These are phyloP conservation scores for Piedraia hortae DNA, from an alignment of 2,329 filamentous ascomycete species.

Conservation along the genomic window DNA sequence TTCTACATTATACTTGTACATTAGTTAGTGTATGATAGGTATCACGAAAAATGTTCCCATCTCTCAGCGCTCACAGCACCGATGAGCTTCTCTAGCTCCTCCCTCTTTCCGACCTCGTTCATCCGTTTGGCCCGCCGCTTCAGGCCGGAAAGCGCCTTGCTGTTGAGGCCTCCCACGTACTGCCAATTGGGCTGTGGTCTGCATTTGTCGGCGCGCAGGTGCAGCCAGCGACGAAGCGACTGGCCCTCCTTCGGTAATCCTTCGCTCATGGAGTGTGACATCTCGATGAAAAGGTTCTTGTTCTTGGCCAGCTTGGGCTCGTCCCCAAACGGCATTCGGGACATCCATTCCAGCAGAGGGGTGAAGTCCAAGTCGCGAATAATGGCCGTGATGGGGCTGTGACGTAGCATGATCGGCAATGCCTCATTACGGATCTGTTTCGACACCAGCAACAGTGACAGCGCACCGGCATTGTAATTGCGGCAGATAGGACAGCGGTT, in stretches of 20 bases:
- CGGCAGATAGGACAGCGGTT: no score
- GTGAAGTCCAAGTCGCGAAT: constrained; percentile 12
- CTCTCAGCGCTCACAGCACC: constrained; percentile 3
- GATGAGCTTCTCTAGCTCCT: constrained; percentile 8
- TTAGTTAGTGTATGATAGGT: no score
- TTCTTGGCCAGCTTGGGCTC: constrained; percentile 9
- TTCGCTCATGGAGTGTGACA: constrained; percentile 7
- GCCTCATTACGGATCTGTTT: constrained; percentile 10
- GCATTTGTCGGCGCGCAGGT: constrained; percentile 8
- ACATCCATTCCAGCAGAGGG: constrained; percentile 8
- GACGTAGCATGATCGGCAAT: constrained; percentile 10
- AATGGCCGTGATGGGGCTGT: constrained; percentile 7
- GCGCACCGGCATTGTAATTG: no score
- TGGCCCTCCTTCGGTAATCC: constrained; percentile 4
- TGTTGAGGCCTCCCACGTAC: constrained; percentile 8
- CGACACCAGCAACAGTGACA: constrained; percentile 7
- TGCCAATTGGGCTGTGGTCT: constrained; percentile 10
- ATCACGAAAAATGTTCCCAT: background rate
- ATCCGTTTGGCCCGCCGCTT: constrained; percentile 8
- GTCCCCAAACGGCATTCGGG: constrained; percentile 8
- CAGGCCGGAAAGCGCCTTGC: constrained; percentile 9
- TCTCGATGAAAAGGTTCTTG: constrained; percentile 6
- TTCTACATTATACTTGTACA: no score
- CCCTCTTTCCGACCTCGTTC: constrained; percentile 8
- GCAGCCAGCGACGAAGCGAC: constrained; percentile 9